A percentile compares a stretch with the other conserved stretches of the same genome.
Evolutionary conservation across 352 stramenopile genomes (phyloP).

Genomic region (Phytopythium montanum): DNA sequence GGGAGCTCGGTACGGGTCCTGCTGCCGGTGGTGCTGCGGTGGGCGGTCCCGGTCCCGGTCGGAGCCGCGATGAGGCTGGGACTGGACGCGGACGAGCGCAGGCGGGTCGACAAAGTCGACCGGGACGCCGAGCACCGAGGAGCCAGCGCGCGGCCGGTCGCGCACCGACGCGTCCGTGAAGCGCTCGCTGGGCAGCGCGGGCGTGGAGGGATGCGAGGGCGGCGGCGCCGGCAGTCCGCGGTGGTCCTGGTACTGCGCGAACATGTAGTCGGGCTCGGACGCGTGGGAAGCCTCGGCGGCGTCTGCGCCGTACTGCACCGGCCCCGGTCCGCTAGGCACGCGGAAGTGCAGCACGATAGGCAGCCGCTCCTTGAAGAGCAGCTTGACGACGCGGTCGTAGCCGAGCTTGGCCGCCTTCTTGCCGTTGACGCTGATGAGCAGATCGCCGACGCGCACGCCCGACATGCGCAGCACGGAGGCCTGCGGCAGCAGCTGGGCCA

Average conservation of each 20-base stretch:
- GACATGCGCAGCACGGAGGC: slow-evolving; percentile 70
- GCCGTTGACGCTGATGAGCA: slow-evolving; percentile 77
- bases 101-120: slow-evolving; percentile 2
- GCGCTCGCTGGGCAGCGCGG: slow-evolving; percentile 4
- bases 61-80: not conserved
- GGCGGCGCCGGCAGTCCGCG: not conserved
- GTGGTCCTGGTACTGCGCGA: slow-evolving; percentile 2
- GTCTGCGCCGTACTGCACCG: not conserved
- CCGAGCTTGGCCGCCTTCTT: slow-evolving; percentile 70
- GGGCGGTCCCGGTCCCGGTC: too few species aligned
- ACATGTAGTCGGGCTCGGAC: not conserved
- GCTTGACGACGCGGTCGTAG: slow-evolving; percentile 76
- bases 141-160: not conserved
- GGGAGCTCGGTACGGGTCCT: not conserved
- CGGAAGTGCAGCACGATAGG: slow-evolving; percentile 78
- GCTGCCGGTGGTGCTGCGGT: too few species aligned
- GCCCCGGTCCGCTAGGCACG: slow-evolving; percentile 19
- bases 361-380: slow-evolving; percentile 75
- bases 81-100: slow-evolving; percentile 2
- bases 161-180: not conserved
- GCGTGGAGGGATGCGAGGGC: not conserved
- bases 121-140: slow-evolving; percentile 5
- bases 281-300: not conserved
- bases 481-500: slow-evolving; percentile 65
- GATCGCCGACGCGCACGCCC: slow-evolving; percentile 56